These are phyloP conservation scores for Grammothele lineata DNA, from an alignment of 768 basidiomycete genomes.

Conservation along the genomic window DNA sequence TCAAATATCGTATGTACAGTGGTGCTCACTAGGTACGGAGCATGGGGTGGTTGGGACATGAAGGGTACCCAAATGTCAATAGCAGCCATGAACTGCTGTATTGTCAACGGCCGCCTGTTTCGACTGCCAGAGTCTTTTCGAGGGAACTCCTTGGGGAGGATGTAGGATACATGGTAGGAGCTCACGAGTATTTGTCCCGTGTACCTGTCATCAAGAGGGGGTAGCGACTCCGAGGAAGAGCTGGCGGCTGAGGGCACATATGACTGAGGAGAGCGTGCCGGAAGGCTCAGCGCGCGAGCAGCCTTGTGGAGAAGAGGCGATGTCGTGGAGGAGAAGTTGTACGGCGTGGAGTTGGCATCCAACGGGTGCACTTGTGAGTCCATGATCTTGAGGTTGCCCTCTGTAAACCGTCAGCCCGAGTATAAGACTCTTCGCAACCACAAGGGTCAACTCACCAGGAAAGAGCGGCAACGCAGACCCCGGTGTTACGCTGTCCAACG, in stretches of 20 bases:
- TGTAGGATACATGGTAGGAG: slow-evolving; percentile 72
- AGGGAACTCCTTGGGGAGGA: slow-evolving; percentile 64
- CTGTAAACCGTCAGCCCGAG: too few species aligned
- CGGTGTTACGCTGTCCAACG: slow-evolving; percentile 61
- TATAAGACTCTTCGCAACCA: too few species aligned
- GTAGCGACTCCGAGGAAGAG: slow-evolving; percentile 29
- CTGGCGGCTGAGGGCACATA: slow-evolving; percentile 54
- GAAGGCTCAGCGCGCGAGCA: slow-evolving; percentile 63
- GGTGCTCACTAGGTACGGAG: slow-evolving; percentile 62
- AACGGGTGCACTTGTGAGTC: slow-evolving; percentile 74
- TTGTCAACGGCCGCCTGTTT: slow-evolving; percentile 27
- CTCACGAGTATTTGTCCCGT: slow-evolving; percentile 74
- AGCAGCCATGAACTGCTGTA: slow-evolving; percentile 75
- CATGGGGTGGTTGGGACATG: slow-evolving; percentile 58
- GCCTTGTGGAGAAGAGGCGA: slow-evolving; percentile 66
- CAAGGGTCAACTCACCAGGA: slow-evolving; percentile 52
- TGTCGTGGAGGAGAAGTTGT: slow-evolving; percentile 63
- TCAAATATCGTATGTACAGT: neutral
- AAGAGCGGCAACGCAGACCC: slow-evolving; percentile 70
- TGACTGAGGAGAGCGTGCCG: slow-evolving; percentile 52
- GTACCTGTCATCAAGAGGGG: slow-evolving; percentile 61
- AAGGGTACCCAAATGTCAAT: slow-evolving; percentile 76
- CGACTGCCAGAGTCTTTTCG: slow-evolving; percentile 18
- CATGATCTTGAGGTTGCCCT: slow-evolving; percentile 76
- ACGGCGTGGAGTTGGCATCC: slow-evolving; percentile 65